Conservation (phyloP, 441 rosid species). For the Populus hybrid region DNA sequence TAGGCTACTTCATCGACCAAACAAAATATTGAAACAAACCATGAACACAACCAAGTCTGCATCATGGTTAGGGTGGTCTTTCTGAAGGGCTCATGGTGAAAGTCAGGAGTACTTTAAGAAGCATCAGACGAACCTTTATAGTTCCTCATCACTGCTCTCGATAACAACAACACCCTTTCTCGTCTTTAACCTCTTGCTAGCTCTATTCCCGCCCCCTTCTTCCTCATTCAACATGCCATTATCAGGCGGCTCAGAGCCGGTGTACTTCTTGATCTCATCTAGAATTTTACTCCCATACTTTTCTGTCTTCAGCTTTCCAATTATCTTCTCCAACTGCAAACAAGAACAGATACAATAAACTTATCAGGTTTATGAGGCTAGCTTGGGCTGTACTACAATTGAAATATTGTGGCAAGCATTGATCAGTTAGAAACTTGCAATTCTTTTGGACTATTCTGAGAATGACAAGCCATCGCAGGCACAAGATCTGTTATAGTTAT, state of each 20-base stretch:
- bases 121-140: not conserved
- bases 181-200: slow-evolving; percentile 61
- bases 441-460: not conserved
- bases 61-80: not conserved
- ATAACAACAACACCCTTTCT: slow-evolving; percentile 45
- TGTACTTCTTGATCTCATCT: slow-evolving; percentile 50
- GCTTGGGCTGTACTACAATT: not conserved
- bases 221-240: slow-evolving; percentile 30
- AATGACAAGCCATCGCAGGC: not conserved
- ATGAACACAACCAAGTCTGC: not conserved
- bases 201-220: slow-evolving; percentile 23
- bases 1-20: not conserved
- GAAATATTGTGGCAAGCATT: not conserved
- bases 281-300: slow-evolving; percentile 77
- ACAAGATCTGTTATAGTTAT: not conserved
- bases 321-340: slow-evolving; percentile 77
- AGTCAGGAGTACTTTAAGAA: not conserved
- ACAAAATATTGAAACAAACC: not conserved
- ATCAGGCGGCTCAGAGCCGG: slow-evolving; percentile 24
- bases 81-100: not conserved
- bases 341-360: not conserved
- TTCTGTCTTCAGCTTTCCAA: slow-evolving; percentile 77
- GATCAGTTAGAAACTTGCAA: not conserved
- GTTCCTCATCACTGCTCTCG: slow-evolving; percentile 61
- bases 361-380: not conserved